Evolutionary conservation across 169 alveolate species (phyloP), one percentile per base, ranked within the genome.

Genomic region (Plasmodium fragile): DNA sequence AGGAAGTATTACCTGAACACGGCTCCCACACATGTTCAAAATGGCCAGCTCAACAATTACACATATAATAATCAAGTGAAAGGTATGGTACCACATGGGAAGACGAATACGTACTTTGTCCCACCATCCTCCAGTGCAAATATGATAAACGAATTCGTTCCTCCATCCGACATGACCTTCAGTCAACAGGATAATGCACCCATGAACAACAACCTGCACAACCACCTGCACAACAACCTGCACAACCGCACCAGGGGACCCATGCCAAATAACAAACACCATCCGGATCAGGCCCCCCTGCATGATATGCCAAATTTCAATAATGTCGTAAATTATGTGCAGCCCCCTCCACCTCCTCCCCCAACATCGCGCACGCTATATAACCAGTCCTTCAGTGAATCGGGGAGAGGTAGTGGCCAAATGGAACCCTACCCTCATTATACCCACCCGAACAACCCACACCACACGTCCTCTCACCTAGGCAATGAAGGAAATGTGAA

Each of bases 301-400:
- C n/a, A 7, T 6, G 75, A 65, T 4, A 22, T 10, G 36, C 0
- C 16, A 0, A 0, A 2, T 8, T 22, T 65, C 36, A 65, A 4
- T 18, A 79, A 18, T 13, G 36, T 28, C 1, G 7, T 16, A 18
- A 34, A 82, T 36, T 82, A 41, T 32, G 81, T 30, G 41, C 32
- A 32, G 1, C 91, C 70, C 28, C 73, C 82, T 0, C 92, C 92
- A 0, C 92, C 92, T 0, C 92, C 92, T 4, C 92, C 92, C 18
- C 92, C 92, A 69, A 53, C 80, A 4, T 55, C 69, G 11, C 30
- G 16, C 5, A 13, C 65, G 16, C 43, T 28, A 41, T 22, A 36
- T n/a, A 25, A 13, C 36, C 7, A 55, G 22, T 28, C 85, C 16
- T 79, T 79, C 13, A 79, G 6, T 10, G 85, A 79, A 7, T 25